These are phyloP conservation scores for Starmerella geochares DNA, from an alignment of 805 yeast genomes.

Conservation along the genomic window DNA sequence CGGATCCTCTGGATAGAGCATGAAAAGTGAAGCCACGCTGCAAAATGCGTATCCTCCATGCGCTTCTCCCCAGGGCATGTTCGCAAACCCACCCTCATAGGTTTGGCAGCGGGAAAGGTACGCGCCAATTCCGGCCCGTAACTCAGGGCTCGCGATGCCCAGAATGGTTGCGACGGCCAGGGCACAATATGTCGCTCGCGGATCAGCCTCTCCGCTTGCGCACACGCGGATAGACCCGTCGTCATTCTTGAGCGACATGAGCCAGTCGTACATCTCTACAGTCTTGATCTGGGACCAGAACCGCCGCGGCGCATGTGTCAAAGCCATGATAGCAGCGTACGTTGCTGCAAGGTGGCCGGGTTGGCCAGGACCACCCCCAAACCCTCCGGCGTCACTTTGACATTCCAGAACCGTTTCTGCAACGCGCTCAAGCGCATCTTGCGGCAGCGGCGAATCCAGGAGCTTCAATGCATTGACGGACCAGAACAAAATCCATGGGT, in stretches of 20 bases:
- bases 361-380: conserved; percentile 80
- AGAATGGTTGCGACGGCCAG: conserved; percentile 61
- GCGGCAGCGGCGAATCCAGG: conserved; percentile 32
- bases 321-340: conserved; percentile 62
- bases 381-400: conserved; percentile 46
- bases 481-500: conserved; percentile 89
- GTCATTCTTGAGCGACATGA: conserved; percentile 47
- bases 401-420: conserved; percentile 29
- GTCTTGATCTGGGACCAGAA: conserved; percentile 41
- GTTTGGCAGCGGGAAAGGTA: conserved; percentile 72
- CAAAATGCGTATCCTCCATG: conserved; percentile 97
- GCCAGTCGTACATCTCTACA: conserved; percentile 48
- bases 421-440: conserved; percentile 23
- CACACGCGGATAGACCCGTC: conserved; percentile 77
- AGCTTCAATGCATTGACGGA: conserved; percentile 44
- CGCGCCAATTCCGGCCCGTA: conserved; percentile 42
- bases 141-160: conserved; percentile 42
- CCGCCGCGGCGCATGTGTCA: conserved; percentile 42
- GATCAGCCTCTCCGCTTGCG: conserved; percentile 68
- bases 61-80: conserved; percentile 74
- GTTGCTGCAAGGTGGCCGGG: conserved; percentile 75
- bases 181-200: conserved; percentile 77
- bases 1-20: conserved; percentile 34
- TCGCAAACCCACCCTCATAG: conserved; percentile 93
- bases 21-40: conserved; percentile 56